Conservation (phyloP, 139 green algal species). For the Diplosphaera chodatii region DNA sequence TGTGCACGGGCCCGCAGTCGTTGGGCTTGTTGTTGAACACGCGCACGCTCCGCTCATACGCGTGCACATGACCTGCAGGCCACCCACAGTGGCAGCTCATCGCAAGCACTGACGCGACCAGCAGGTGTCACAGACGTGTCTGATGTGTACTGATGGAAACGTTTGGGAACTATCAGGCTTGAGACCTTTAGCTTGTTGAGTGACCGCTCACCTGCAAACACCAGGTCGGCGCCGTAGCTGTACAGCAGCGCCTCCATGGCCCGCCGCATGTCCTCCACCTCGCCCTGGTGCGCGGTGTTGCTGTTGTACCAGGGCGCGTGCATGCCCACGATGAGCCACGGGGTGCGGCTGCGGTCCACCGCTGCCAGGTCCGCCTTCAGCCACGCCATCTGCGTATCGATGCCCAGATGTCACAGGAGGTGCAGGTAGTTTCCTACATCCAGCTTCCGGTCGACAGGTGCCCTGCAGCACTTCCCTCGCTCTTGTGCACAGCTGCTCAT, state of each 20-base stretch:
- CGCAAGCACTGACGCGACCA: no score
- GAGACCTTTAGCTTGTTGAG: no score
- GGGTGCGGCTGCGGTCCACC: constrained; percentile 59
- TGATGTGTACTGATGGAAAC: no score
- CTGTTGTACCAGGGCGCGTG: constrained; percentile 79
- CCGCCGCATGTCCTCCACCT: constrained; percentile 55
- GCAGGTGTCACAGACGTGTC: no score
- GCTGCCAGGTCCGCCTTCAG: constrained; percentile 54
- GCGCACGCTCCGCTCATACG: constrained; percentile 49
- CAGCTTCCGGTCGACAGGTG: no score
- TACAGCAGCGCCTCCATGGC: constrained; percentile 57
- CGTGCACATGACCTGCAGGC: constrained; percentile 68
- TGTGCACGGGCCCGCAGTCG: constrained; percentile 44
- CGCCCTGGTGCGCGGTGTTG: constrained; percentile 56
- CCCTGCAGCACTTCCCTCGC: no score
- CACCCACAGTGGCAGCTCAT: no score
- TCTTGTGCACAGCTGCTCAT: no score
- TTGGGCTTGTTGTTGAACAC: constrained; percentile 35
- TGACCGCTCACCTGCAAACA: constrained; percentile 50
- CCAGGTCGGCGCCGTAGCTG: constrained; percentile 52
- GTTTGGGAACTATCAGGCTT: no score
- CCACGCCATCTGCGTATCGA: constrained; percentile 65
- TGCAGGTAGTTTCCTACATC: no score
- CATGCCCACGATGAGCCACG: constrained; percentile 65
- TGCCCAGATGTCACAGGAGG: no score